These are phyloP conservation scores for Pythium vanterpoolii DNA, from an alignment of 352 stramenopile genomes.

Conservation along the genomic window DNA sequence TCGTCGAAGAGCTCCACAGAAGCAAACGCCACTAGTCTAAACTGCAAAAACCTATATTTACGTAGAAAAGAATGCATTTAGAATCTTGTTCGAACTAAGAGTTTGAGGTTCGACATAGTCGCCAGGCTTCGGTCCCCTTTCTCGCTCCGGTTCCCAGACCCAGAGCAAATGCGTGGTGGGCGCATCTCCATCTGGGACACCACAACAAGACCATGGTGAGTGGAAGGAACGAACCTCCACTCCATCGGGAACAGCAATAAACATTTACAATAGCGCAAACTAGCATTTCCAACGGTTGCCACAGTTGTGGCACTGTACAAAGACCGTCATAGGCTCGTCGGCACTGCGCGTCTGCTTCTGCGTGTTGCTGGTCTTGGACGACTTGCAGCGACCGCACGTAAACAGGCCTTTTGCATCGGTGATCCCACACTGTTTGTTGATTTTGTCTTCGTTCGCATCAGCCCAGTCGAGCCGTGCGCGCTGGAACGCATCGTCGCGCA, in stretches of 20 bases:
- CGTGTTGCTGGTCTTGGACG: conserved; percentile 94
- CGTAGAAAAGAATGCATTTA: conserved; percentile 5
- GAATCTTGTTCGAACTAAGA: neutral
- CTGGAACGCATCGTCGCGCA: conserved; percentile 82
- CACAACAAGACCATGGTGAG: too few species aligned
- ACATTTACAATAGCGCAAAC: conserved; percentile 13
- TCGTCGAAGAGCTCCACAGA: neutral
- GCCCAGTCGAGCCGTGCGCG: conserved; percentile 86
- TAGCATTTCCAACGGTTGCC: conserved; percentile 95
- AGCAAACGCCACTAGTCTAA: neutral
- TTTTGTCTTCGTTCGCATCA: conserved; percentile 89
- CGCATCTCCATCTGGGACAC: conserved; percentile 4
- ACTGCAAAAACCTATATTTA: neutral
- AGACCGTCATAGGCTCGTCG: conserved; percentile 98
- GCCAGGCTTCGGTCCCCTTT: neutral
- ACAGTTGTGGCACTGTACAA: conserved; percentile 96
- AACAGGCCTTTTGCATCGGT: conserved; percentile 78
- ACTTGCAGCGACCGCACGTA: conserved; percentile 94
- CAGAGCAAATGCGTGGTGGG: neutral
- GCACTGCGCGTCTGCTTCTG: conserved; percentile 97
- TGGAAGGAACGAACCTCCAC: too few species aligned
- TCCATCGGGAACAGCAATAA: too few species aligned
- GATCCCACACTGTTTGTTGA: conserved; percentile 89
- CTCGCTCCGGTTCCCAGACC: conserved; percentile 11
- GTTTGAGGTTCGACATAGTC: neutral